Base-by-base conservation (phyloP, 1,284 basidiomycete genomes). In the Sporisorium graminicola region DNA sequence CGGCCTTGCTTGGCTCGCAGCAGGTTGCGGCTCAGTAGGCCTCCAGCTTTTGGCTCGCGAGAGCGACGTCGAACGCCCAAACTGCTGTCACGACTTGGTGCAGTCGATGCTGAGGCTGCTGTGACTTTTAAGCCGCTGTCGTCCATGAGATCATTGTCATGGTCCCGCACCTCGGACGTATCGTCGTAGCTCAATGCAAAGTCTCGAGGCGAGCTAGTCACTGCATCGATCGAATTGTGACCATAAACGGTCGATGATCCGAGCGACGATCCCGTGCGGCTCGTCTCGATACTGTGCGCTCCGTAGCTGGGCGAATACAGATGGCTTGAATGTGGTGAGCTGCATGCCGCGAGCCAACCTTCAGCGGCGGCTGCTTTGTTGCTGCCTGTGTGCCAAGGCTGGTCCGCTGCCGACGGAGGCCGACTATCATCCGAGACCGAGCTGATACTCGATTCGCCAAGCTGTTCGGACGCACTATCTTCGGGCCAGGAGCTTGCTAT, bases 361-460 rank as follows among this genome's bases (percentile, higher is more conserved):
- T 63, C 59, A 6, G n/a, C n/a, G 3, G 8, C 37, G 2, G n/a
- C 13, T 18, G 31, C 42, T 22, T 20, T 29, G 22, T 35, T 50
- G 31, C 29, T 20, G 16, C 49, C 47, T 18, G 44, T n/a, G 12
- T 52, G 49, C 47, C 58, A 61, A 5, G 26, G 20, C 54, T 72
- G 62, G 9, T 65, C 63, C 1, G 69, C 59, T 8, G 33, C 59
- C 9, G 63, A 72, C 0, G 71, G 54, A 33, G 71, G 60, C 22
- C 56, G 46, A 40, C 71, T 59, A 31, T 66, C 65, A 16, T 73
- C 65, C 10, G 72, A 69, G 13, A 69, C 35, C 1, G 72, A 74
- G 43, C 65, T 74, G 40, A 69, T 51, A 53, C 66, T 74, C 12
- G 65, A 69, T 27, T 74, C 72, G 29, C 47, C 65, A 13, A 60